These are phyloP conservation scores for Paralagenidium karlingii DNA, from an alignment of 352 stramenopile genomes.

Conservation along the genomic window DNA sequence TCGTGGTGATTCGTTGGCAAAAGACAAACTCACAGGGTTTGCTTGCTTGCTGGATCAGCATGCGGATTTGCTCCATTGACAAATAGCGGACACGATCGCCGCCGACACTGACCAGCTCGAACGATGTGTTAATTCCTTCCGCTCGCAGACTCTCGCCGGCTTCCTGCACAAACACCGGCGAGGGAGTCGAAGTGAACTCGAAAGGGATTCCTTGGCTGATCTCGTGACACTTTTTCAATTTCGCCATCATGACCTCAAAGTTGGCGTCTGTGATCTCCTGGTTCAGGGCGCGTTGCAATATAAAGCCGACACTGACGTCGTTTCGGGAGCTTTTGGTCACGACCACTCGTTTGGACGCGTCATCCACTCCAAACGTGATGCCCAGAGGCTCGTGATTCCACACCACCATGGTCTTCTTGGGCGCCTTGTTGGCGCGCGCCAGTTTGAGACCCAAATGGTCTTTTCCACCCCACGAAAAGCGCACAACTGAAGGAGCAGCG, in stretches of 20 bases:
- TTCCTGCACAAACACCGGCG: constrained; percentile 38
- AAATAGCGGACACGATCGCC: constrained; percentile 42
- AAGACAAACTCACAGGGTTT: constrained; percentile 58
- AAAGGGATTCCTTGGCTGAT: constrained; percentile 35
- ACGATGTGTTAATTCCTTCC: constrained; percentile 35
- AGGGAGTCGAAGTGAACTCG: constrained; percentile 38
- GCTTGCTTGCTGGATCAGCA: constrained; percentile 27
- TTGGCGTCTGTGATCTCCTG: constrained; percentile 29
- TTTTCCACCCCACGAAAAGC: constrained; percentile 38
- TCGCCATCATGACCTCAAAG: constrained; percentile 33
- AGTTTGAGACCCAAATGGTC: constrained; percentile 37
- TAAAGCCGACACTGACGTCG: constrained; percentile 40
- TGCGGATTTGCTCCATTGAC: constrained; percentile 48
- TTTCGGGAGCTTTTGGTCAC: constrained; percentile 40
- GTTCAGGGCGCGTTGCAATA: constrained; percentile 31
- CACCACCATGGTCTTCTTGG: constrained; percentile 24
- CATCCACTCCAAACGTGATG: constrained; percentile 64
- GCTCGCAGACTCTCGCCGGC: constrained; percentile 24
- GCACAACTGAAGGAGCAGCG: too few relatives aligned
- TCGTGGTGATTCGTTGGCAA: too few relatives aligned
- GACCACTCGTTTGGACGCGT: constrained; percentile 45
- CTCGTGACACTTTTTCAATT: constrained; percentile 33
- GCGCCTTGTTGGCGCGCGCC: constrained; percentile 19
- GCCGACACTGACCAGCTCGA: constrained; percentile 50
- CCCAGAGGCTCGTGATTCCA: constrained; percentile 25